Conservation (phyloP, 2,329 filamentous ascomycete genomes). For the Ascochyta viciae-villosae region DNA sequence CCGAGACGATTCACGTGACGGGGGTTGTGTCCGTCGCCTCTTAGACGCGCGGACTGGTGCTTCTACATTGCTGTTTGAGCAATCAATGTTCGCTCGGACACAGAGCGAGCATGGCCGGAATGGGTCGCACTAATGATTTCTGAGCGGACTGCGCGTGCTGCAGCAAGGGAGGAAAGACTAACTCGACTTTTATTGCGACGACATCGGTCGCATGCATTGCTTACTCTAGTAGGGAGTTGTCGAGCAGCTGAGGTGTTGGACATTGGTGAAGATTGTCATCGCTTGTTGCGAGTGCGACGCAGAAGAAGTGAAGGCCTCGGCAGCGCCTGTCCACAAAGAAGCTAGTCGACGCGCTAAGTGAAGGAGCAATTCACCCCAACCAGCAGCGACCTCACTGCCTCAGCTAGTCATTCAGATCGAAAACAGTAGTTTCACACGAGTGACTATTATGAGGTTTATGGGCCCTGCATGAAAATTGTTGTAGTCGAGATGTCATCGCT, state of each 20-base stretch:
- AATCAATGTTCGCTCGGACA: constrained; percentile 34
- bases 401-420: too few species aligned
- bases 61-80: neutral
- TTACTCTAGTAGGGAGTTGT: constrained; percentile 15
- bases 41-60: constrained; percentile 3
- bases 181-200: constrained; percentile 21
- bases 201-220: constrained; percentile 20
- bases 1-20: constrained; percentile 10
- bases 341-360: neutral
- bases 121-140: constrained; percentile 39
- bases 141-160: neutral
- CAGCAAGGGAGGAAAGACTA: neutral
- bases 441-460: too few species aligned
- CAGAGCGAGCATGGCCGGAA: constrained; percentile 47
- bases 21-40: constrained; percentile 10
- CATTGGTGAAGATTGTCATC: neutral
- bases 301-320: neutral
- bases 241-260: constrained; percentile 1
- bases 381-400: too few species aligned
- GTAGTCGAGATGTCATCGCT: too few species aligned
- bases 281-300: neutral
- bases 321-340: neutral
- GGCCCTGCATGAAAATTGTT: too few species aligned
- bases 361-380: neutral
- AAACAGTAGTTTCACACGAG: too few species aligned